Evolutionary conservation across 306 rosid species (phyloP), one percentile per base, ranked within the genome.

Genomic region (Malus fusca): DNA sequence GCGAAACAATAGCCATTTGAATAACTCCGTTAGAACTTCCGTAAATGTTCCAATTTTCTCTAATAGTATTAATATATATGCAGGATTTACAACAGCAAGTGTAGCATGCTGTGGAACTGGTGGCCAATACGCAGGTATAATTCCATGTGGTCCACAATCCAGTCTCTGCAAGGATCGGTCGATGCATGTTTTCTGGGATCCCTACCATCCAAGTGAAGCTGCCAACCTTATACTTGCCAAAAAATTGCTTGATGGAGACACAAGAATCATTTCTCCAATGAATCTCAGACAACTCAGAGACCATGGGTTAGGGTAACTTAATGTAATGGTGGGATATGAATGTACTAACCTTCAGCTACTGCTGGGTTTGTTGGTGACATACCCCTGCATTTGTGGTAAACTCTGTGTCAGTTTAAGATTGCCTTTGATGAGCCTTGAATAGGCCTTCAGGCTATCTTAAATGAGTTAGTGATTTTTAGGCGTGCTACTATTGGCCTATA

Each of bases 121-220:
- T 37, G 99, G 99, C 59, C 99, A 90, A 70, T 90, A 85, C 65
- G 96, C 99, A 11, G 99, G 97, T 43, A 92, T 95, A 83, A 71
- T 95, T 56, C 99, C 99, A 52, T 95, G 99, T 72, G 97, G 99
- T 5, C 96, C 97, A 5, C 87, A 89, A 0, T 95, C 99, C 0
- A 92, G 90, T 14, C 53, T 95, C 78, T 95, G 99, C 48, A 30
- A 80, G 0, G 97, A 95, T 48, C 81, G 97, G 65, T 43, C 81
- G 25, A 82, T 74, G 81, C 97, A 95, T 76, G 97, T 95, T 8
- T 95, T 95, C 79, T 95, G 97, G 97, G 97, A 95, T 84, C 99
- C 97, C 35, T 92, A 90, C 75, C 99, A 95, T 58, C 97, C 99
- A 14, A 95, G 97, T 33, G 97, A 95, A 37, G 96, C 99, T 66